Conservation (phyloP, 192 early-diverging fungal species). For the Umbelopsis vinacea region DNA sequence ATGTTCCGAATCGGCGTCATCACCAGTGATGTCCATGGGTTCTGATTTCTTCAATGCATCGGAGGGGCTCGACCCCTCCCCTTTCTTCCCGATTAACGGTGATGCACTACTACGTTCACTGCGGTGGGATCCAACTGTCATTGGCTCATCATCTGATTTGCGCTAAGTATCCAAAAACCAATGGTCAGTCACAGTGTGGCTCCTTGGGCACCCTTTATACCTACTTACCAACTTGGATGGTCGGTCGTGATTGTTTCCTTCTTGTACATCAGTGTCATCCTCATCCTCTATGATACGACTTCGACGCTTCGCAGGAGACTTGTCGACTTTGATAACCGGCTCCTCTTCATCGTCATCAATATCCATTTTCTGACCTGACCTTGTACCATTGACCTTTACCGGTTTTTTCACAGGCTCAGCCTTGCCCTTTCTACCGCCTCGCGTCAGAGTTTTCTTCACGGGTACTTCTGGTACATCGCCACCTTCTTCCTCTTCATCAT, state of each 20-base stretch:
- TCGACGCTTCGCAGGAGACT: neutral
- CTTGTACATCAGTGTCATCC: conserved; percentile 1
- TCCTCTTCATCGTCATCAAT: neutral
- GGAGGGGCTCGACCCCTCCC: conserved; percentile 1
- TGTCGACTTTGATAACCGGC: neutral
- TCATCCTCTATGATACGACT: conserved; percentile 19
- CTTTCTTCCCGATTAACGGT: neutral
- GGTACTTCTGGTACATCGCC: neutral
- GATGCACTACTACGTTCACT: conserved; percentile 22
- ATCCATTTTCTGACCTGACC: conserved; percentile 3
- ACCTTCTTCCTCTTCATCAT: conserved; percentile 19
- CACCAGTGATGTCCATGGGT: conserved; percentile 6
- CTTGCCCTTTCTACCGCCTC: neutral
- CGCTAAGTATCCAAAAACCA: neutral
- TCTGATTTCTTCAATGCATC: conserved; percentile 8
- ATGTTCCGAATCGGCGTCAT: neutral
- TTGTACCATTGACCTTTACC: neutral
- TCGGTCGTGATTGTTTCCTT: conserved; percentile 15
- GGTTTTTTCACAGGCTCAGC: neutral
- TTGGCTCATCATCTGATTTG: neutral
- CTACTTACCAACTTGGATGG: conserved; percentile 5
- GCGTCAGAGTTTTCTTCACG: neutral
- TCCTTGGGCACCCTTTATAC: neutral
- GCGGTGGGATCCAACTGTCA: neutral
- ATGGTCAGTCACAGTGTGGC: neutral